phyloP scores from a whole-genome alignment of 805 yeast species.

The Yarrowia keelungensis region DNA sequence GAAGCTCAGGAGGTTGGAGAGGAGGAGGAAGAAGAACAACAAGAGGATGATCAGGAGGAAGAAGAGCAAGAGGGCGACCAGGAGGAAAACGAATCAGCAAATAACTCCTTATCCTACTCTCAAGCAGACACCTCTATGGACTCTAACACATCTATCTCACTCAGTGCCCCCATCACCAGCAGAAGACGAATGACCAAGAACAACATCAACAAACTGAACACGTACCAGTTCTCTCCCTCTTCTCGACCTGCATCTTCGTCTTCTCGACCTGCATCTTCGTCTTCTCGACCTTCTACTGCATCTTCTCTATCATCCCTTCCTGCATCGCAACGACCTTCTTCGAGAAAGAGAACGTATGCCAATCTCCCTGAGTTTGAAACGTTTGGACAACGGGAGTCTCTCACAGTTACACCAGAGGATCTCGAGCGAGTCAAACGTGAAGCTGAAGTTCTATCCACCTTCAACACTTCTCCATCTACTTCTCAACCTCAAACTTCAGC shows the following conservation, averaged over 20 bases:
- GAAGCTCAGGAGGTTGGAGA: not conserved
- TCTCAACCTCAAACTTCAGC: not conserved
- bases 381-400: conserved; percentile 9
- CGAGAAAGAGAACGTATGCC: conserved; percentile 7
- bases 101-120: conserved; percentile 2
- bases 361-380: conserved; percentile 19
- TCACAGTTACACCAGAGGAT: not conserved
- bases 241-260: conserved; percentile 2
- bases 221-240: not conserved
- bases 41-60: not conserved
- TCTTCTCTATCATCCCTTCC: not conserved
- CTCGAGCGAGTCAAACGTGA: not conserved
- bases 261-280: not conserved
- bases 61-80: not conserved
- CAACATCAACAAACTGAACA: not conserved
- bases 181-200: conserved; percentile 9
- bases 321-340: conserved; percentile 4
- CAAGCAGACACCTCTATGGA: conserved; percentile 15
- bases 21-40: not conserved
- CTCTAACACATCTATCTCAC: conserved; percentile 7
- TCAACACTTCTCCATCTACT: not conserved
- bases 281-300: not conserved
- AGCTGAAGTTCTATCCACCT: not conserved
- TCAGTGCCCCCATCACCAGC: not conserved
- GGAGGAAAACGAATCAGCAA: not conserved